These are phyloP conservation scores for Paraglomus brasilianum DNA, from an alignment of 192 early-diverging fungal genomes.

Conservation along the genomic window DNA sequence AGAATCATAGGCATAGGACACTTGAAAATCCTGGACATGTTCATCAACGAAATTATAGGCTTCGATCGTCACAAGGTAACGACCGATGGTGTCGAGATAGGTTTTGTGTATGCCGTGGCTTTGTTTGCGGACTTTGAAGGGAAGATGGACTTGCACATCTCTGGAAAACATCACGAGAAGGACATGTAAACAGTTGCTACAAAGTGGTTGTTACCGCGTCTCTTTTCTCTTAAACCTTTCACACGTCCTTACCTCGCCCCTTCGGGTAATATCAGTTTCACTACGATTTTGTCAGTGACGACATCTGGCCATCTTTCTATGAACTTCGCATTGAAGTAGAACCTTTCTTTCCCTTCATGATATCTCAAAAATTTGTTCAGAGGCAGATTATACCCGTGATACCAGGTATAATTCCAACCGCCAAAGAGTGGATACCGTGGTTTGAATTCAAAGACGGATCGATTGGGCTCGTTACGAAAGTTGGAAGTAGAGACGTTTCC, in stretches of 20 bases:
- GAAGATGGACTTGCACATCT: slow-evolving; percentile 62
- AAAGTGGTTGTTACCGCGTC: no score
- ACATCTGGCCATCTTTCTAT: slow-evolving; percentile 63
- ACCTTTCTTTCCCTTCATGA: slow-evolving; percentile 41
- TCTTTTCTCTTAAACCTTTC: no score
- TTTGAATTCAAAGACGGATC: slow-evolving; percentile 67
- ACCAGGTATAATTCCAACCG: slow-evolving; percentile 98
- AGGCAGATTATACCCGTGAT: slow-evolving; percentile 86
- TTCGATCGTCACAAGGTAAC: slow-evolving; percentile 69
- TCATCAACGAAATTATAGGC: slow-evolving; percentile 76
- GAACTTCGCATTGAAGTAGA: slow-evolving; percentile 71
- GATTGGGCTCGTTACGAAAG: slow-evolving; percentile 45
- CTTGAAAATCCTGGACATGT: slow-evolving; percentile 47
- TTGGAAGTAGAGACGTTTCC: slow-evolving; percentile 96
- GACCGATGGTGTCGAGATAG: slow-evolving; percentile 92
- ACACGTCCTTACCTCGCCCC: slow-evolving; percentile 67
- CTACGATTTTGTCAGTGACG: slow-evolving; percentile 59
- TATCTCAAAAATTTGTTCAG: slow-evolving; percentile 63
- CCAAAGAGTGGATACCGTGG: slow-evolving; percentile 95
- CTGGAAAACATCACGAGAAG: slow-evolving; percentile 35
- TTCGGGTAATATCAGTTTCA: slow-evolving; percentile 87
- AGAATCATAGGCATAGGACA: slow-evolving; percentile 55
- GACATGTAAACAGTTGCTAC: no score
- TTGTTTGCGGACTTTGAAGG: slow-evolving; percentile 60
- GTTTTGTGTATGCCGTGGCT: slow-evolving; percentile 59